Evolutionary conservation across 768 basidiomycete genomes (phyloP).

Genomic region (Hemileccinum impolitum): DNA sequence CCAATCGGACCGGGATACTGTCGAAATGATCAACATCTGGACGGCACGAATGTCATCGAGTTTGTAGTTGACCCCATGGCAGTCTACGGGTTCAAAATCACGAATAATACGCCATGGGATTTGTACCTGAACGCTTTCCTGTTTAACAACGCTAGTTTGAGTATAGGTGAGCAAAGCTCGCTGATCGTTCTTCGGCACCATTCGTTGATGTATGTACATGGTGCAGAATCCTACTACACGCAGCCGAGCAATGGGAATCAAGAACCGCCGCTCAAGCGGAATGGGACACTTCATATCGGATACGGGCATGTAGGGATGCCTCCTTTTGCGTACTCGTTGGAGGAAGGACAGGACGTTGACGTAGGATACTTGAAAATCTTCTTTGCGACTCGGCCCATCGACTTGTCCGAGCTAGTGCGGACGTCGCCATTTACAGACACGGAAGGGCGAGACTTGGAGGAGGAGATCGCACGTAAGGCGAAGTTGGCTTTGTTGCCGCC

Average conservation of each 20-base stretch:
- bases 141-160: slow-evolving; percentile 40
- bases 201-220: not conserved
- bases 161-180: slow-evolving; percentile 27
- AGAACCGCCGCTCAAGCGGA: slow-evolving; percentile 7
- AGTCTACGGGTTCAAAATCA: slow-evolving; percentile 31
- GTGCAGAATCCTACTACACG: slow-evolving; percentile 8
- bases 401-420: slow-evolving; percentile 35
- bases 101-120: slow-evolving; percentile 2
- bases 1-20: slow-evolving; percentile 2
- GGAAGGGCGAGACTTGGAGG: not conserved
- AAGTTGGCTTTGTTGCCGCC: not conserved
- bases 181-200: not conserved
- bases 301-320: slow-evolving; percentile 32
- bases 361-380: slow-evolving; percentile 45
- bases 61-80: slow-evolving; percentile 22
- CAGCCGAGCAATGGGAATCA: not conserved
- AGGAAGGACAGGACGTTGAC: slow-evolving; percentile 31
- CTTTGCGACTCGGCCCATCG: slow-evolving; percentile 34
- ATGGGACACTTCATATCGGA: slow-evolving; percentile 33
- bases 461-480: not conserved
- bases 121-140: slow-evolving; percentile 41
- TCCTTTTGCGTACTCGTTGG: slow-evolving; percentile 6
- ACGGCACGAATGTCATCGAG: slow-evolving; percentile 11
- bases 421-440: slow-evolving; percentile 27
- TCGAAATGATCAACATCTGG: not conserved